phyloP scores from a whole-genome alignment of 1,139 yeast genomes.

The Pichia sp. region DNA sequence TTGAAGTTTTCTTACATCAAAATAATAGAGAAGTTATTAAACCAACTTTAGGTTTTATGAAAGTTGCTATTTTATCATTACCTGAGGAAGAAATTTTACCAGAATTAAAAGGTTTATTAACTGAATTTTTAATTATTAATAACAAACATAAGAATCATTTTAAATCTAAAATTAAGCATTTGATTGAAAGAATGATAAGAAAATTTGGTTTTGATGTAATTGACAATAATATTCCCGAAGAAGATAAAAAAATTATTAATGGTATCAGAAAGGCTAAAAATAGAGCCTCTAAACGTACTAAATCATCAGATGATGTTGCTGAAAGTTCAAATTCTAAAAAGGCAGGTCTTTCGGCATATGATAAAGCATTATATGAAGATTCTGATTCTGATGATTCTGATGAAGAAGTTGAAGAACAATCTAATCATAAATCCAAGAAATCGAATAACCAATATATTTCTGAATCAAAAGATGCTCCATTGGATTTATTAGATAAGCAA shows the following conservation, averaged over 20 bases:
- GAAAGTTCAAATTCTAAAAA: constrained; percentile 21
- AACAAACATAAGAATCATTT: constrained; percentile 95
- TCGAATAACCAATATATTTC: constrained; percentile 56
- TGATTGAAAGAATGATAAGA: constrained; percentile 83
- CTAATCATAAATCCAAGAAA: constrained; percentile 17
- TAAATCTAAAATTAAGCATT: constrained; percentile 86
- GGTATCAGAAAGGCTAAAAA: constrained; percentile 83
- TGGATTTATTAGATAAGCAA: constrained; percentile 81
- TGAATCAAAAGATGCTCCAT: constrained; percentile 75
- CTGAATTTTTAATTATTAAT: constrained; percentile 82
- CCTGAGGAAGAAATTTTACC: constrained; percentile 74
- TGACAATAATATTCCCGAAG: constrained; percentile 81
- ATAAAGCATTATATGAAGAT: constrained; percentile 59
- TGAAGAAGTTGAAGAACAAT: constrained; percentile 31
- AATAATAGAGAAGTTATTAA: constrained; percentile 90
- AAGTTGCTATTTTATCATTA: constrained; percentile 78
- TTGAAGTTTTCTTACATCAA: constrained; percentile 84
- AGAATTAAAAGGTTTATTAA: constrained; percentile 59
- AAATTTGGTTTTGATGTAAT: constrained; percentile 80
- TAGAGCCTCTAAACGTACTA: constrained; percentile 40
- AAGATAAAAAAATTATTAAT: constrained; percentile 71
- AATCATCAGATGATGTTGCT: constrained; percentile 44
- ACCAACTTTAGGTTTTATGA: constrained; percentile 89
- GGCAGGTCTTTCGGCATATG: constrained; percentile 57
- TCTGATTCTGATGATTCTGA: constrained; percentile 52